phyloP scores from a whole-genome alignment of 1,284 basidiomycete species.

The Phellopilus nigrolimitatus region DNA sequence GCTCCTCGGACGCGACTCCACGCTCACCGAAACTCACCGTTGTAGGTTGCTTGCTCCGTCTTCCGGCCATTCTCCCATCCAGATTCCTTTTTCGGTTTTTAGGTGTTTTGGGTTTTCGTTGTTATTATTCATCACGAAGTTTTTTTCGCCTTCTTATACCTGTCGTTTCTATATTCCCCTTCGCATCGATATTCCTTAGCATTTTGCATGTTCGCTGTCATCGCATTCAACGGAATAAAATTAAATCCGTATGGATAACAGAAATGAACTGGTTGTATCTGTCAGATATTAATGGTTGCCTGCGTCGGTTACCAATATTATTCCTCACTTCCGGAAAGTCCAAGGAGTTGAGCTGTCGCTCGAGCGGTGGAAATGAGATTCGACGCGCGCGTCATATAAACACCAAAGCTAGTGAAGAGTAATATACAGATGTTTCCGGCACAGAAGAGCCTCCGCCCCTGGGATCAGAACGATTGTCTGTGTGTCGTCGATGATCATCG shows the following conservation, averaged over 20 bases:
- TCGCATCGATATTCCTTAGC: not conserved
- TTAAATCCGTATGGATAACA: no score
- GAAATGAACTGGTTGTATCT: no score
- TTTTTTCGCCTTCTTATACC: not conserved
- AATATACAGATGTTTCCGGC: slow-evolving; percentile 71
- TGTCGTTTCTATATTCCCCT: not conserved
- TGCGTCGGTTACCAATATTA: no score
- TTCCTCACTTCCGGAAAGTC: no score
- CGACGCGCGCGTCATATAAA: no score
- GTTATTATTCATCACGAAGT: not conserved
- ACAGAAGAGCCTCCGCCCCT: slow-evolving; percentile 57
- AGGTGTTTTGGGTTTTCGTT: not conserved
- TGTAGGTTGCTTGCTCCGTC: not conserved
- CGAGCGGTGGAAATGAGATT: no score
- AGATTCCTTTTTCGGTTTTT: not conserved
- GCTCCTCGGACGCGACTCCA: no score
- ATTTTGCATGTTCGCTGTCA: not conserved
- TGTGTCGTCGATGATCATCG: slow-evolving; percentile 88
- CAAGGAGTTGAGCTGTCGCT: no score
- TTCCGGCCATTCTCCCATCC: not conserved
- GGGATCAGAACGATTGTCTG: slow-evolving; percentile 87
- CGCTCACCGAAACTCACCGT: no score
- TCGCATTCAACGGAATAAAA: no score
- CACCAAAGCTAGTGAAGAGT: slow-evolving; percentile 34
- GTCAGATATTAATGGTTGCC: no score